Evolutionary conservation across 2,329 filamentous ascomycete genomes (phyloP).

Genomic region (Aspergillus fumigatiaffinis): DNA sequence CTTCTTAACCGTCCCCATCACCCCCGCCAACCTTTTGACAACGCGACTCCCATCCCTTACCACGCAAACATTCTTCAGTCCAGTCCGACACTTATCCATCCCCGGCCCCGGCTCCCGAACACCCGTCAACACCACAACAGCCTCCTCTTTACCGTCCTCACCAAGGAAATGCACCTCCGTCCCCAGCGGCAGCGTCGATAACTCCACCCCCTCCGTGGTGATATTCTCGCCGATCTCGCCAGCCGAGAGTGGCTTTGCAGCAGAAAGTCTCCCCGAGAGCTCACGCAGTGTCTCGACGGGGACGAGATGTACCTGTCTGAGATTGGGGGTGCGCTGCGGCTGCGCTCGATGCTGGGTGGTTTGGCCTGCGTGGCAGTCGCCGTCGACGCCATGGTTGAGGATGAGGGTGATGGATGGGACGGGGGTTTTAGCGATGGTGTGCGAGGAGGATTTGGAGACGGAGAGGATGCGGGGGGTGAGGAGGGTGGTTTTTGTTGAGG

Average conservation of each 20-base stretch:
- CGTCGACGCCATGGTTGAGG: neutral
- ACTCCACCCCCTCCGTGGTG: too few species aligned
- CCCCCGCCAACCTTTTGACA: neutral
- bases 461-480: neutral
- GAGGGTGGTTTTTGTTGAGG: too few species aligned
- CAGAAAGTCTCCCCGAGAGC: neutral
- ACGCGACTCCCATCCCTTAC: neutral
- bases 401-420: neutral
- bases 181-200: too few species aligned
- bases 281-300: neutral
- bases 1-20: constrained; percentile 4
- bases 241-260: neutral
- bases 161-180: too few species aligned
- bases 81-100: constrained; percentile 1
- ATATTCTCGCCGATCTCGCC: too few species aligned
- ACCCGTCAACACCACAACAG: constrained; percentile 1
- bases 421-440: neutral
- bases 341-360: neutral
- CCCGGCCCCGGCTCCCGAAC: neutral
- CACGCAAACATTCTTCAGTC: neutral
- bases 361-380: neutral
- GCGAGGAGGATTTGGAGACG: neutral
- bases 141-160: neutral
- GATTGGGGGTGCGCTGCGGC: neutral
- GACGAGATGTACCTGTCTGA: constrained; percentile 1